Evolutionary conservation across 2,329 filamentous ascomycete genomes (phyloP).

Genomic region (Xylaria sp.): DNA sequence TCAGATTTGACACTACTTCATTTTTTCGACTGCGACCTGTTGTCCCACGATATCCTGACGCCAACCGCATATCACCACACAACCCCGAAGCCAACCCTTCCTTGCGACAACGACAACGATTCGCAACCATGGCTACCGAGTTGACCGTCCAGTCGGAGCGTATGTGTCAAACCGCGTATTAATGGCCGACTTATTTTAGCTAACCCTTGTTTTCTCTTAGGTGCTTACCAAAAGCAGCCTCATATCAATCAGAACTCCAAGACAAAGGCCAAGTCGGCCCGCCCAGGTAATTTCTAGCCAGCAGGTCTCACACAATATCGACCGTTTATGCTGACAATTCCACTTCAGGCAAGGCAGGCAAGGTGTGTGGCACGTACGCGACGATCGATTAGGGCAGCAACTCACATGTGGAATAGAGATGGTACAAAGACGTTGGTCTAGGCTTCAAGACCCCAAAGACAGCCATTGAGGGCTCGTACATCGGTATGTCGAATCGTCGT

Average conservation of each 20-base stretch:
- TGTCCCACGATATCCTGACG: constrained; percentile 40
- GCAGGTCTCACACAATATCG: background rate
- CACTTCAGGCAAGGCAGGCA: constrained; percentile 62
- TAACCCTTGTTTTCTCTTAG: too few relatives aligned
- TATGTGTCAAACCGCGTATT: too few relatives aligned
- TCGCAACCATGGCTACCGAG: constrained; percentile 91
- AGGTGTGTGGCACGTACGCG: constrained; percentile 69
- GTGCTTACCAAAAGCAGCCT: constrained; percentile 99
- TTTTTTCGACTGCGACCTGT: constrained; percentile 39
- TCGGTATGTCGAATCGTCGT: constrained; percentile 76
- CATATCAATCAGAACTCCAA: constrained; percentile 99
- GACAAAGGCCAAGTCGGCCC: constrained; percentile 84
- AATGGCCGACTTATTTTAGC: too few relatives aligned
- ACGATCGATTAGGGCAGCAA: constrained; percentile 23
- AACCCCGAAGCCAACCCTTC: constrained; percentile 47
- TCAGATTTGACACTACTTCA: constrained; percentile 41
- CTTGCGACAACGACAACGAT: constrained; percentile 57
- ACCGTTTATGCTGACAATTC: constrained; percentile 22
- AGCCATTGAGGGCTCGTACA: constrained; percentile 99
- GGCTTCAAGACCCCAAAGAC: constrained; percentile 99
- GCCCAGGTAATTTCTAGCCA: constrained; percentile 59
- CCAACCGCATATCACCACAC: constrained; percentile 45
- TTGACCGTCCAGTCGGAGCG: constrained; percentile 96
- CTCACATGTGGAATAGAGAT: constrained; percentile 53
- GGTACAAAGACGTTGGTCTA: constrained; percentile 99